Percentiles rank a stretch among this genome's conserved stretches.
Evolutionary conservation across 2,329 filamentous ascomycete genomes (phyloP).

Genomic region (Geosmithia flava): DNA sequence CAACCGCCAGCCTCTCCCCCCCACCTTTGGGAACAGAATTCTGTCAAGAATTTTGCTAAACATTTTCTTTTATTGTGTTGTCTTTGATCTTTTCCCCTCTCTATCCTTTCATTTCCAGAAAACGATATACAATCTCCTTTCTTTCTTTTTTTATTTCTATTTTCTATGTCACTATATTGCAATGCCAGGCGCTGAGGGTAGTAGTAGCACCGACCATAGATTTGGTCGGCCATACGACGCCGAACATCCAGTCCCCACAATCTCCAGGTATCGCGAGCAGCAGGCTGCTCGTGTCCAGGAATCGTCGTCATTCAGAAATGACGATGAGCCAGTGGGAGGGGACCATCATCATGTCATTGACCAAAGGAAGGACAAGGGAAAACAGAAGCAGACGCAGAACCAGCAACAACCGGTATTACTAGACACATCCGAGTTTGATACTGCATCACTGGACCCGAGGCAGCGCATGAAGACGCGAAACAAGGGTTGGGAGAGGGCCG

Average conservation of each 20-base stretch:
- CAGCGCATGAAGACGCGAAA: slow-evolving; percentile 29
- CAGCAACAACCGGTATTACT: slow-evolving; percentile 7
- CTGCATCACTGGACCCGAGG: slow-evolving; percentile 26
- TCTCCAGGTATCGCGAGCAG: slow-evolving; percentile 34
- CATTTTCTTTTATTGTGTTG: neutral
- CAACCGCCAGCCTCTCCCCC: too few relatives aligned
- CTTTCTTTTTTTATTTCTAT: too few relatives aligned
- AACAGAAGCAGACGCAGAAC: neutral
- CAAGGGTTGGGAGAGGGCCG: slow-evolving; percentile 27
- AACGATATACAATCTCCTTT: too few relatives aligned
- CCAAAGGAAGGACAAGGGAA: neutral
- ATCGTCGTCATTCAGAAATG: neutral
- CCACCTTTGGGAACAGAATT: too few relatives aligned
- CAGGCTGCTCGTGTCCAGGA: slow-evolving; percentile 28
- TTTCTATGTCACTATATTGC: too few relatives aligned
- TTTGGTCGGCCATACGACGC: slow-evolving; percentile 28
- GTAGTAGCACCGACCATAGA: slow-evolving; percentile 19
- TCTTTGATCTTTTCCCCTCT: neutral
- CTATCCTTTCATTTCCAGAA: neutral
- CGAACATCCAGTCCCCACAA: slow-evolving; percentile 31
- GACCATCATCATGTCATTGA: neutral
- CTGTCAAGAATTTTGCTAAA: too few relatives aligned
- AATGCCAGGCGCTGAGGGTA: slow-evolving; percentile 13
- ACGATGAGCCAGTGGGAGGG: neutral
- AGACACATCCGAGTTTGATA: slow-evolving; percentile 23